Evolutionary conservation across 108 stramenopile genomes (phyloP), one percentile per base, ranked within the genome.

Genomic region (Asterionellopsis glacialis): DNA sequence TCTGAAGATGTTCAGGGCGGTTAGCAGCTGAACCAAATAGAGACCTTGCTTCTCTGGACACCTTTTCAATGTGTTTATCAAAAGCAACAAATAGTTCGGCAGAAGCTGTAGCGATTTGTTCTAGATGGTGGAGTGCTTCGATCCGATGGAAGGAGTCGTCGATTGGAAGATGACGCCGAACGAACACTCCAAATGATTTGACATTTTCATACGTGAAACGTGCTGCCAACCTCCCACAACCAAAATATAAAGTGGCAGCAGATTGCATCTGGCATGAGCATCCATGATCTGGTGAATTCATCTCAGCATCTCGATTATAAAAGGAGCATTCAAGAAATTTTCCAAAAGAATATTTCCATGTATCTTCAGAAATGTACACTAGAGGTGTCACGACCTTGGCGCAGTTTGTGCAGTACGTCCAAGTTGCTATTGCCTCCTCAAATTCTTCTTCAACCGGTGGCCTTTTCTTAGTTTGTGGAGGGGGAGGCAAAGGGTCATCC

Each of bases 271-370:
- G 69, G 68, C 94, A 94, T 1, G 53, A 55, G 59, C 94, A 96
- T 19, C 51, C 19, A 52, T 82, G 76, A 11, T 77, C 85, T 10
- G 74, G 78, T 26, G 87, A 81, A 72, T 88, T 91, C 50, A 91
- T 74, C 6, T 81, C 63, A 15, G 84, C 87, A 41, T 87, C 72
- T 23, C 91, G 79, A 57, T 98, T 98, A 77, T 98, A 96, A 64
- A 96, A 98, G 50, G 77, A 87, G 0, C 88, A 78, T 69, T 98
- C 97, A 10, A 98, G 70, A 57, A 98, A 96, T 77, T 98, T 98
- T 19, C 97, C 97, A 66, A 98, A 96, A 9, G 82, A 84, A 70
- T 87, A 91, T 68, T 96, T 95, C 94, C 95, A 96, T 2, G 95
- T 94, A 68, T 96, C 91, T 45, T 95, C 93, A 39, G 85, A 79